Conservation (phyloP, 106 monocot species). For the Dendrobium huoshanense region DNA sequence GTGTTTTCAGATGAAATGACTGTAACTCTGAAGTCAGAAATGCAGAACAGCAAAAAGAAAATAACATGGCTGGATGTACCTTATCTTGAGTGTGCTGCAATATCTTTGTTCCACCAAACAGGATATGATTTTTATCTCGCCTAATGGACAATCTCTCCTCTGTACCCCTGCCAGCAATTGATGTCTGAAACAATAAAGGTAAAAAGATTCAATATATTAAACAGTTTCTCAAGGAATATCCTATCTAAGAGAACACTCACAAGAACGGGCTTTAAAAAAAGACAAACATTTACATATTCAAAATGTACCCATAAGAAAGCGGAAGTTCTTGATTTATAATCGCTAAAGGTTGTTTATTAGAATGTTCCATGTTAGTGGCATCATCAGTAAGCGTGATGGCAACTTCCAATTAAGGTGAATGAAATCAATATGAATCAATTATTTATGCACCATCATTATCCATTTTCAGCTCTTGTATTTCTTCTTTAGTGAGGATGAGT, state of each 20-base stretch:
- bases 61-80: slow-evolving; percentile 30
- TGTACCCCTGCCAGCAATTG: slow-evolving; percentile 44
- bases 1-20: slow-evolving; percentile 73
- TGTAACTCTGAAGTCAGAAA: slow-evolving; percentile 17
- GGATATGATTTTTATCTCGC: slow-evolving; percentile 78
- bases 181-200: slow-evolving; percentile 33
- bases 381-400: neutral
- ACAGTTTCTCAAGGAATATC: neutral
- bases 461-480: neutral
- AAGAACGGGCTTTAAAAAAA: neutral
- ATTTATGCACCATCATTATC: no score
- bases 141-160: slow-evolving; percentile 82
- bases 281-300: neutral
- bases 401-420: neutral
- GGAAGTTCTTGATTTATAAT: neutral
- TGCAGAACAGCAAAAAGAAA: neutral
- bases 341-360: neutral
- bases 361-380: neutral
- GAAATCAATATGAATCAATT: neutral
- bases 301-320: neutral
- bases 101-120: slow-evolving; percentile 99
- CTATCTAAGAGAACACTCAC: neutral
- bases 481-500: neutral
- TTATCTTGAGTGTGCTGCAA: slow-evolving; percentile 96
- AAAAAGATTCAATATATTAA: neutral